Evolutionary conservation across 805 yeast species (phyloP).

Genomic region (Groenewaldozyma tartarivorans): DNA sequence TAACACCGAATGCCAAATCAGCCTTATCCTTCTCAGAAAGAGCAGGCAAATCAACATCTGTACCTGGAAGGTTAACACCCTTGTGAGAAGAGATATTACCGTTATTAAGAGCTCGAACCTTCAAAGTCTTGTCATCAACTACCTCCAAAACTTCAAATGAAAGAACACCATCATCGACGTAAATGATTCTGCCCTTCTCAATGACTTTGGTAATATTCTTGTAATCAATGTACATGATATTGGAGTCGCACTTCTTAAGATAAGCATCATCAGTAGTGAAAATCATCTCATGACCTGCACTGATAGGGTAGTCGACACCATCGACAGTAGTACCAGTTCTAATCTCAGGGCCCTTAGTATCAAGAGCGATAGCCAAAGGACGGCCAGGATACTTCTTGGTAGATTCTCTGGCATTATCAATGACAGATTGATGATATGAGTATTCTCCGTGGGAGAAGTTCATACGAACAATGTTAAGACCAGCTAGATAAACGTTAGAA

Average conservation of each 20-base stretch:
- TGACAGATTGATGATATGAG: conserved; percentile 94
- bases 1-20: conserved; percentile 91
- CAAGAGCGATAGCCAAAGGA: conserved; percentile 96
- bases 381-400: conserved; percentile 87
- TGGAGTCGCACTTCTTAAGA: conserved; percentile 63
- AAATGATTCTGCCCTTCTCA: conserved; percentile 77
- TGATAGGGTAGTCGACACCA: conserved; percentile 72
- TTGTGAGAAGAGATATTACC: conserved; percentile 96
- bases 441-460: conserved; percentile 98
- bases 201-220: conserved; percentile 94
- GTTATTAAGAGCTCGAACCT: conserved; percentile 82
- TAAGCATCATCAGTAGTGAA: conserved; percentile 85
- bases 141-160: conserved; percentile 88
- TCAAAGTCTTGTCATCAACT: conserved; percentile 68
- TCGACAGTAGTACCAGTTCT: conserved; percentile 92
- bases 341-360: conserved; percentile 99
- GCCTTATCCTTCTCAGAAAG: conserved; percentile 91
- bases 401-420: conserved; percentile 93
- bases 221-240: conserved; percentile 85
- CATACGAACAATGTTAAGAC: conserved; percentile 96
- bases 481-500: conserved; percentile 50
- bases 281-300: conserved; percentile 80
- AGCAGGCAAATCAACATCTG: conserved; percentile 98
- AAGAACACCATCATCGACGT: conserved; percentile 95
- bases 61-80: conserved; percentile 98